Base-by-base conservation (phyloP, 2,329 filamentous ascomycete genomes). In the Hysterium pulicare region DNA sequence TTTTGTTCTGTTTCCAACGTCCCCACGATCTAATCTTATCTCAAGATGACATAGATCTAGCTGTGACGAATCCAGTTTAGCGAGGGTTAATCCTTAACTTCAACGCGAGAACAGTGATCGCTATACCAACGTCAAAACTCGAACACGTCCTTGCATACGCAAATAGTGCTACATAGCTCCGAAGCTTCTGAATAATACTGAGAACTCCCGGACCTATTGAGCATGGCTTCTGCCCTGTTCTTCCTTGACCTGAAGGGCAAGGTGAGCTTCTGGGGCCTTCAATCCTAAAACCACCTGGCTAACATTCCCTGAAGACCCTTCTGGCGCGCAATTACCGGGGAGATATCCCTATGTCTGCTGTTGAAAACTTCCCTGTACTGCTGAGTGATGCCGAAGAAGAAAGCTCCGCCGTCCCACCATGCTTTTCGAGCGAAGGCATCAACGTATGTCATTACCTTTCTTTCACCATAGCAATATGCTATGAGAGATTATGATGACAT, bases 191-290 rank as follows among this genome's bases (percentile, higher is more conserved):
- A n/a, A n/a, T n/a, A n/a, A n/a, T n/a, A n/a, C n/a, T n/a, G n/a
- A n/a, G n/a, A n/a, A n/a, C n/a, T n/a, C n/a, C n/a, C n/a, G n/a
- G n/a, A n/a, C n/a, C n/a, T n/a, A n/a, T n/a, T n/a, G n/a, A 77
- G 58, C 66, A 98, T 98, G 93, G 93, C 93, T 58, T 98, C 93
- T 47, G 93, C 93, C 53, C 69, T 98, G 62, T 98, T 98, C 81
- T 98, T 98, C 70, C 85, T 98, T 62, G 93, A 98, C 71, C 80
- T 98, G 57, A 98, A 98, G 89, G 93, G 93, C 87, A 98, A 98
- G 86, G 90, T 94, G 70, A 50, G 74, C 50, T 53, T 47, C 15
- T 30, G 35, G 52, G 57, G 55, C n/a, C n/a, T n/a, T n/a, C n/a
- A n/a, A n/a, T n/a, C n/a, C n/a, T 54, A 54, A 54, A 40, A 48